Conservation (phyloP, 1,284 basidiomycete genomes). For the Crepidotus sp. region DNA sequence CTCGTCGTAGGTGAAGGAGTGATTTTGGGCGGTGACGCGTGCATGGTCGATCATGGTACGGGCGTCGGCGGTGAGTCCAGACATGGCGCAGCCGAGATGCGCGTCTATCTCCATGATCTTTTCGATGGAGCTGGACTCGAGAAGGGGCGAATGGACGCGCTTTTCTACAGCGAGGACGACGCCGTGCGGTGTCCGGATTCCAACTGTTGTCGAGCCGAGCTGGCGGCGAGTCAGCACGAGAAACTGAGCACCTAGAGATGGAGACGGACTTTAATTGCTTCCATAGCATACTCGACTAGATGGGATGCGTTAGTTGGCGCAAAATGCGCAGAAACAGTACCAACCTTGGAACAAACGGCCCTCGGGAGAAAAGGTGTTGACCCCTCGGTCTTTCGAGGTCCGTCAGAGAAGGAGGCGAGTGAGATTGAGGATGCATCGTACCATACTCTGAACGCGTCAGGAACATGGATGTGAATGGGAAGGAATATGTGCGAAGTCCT, state of each 20-base stretch:
- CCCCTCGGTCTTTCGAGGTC: conserved; percentile 74
- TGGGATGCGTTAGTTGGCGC: conserved; percentile 11
- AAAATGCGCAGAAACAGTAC: conserved; percentile 16
- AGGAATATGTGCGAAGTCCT: not conserved
- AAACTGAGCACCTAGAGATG: not conserved
- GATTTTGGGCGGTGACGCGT: conserved; percentile 93
- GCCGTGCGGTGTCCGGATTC: conserved; percentile 80
- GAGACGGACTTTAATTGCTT: conserved; percentile 81
- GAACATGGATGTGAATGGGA: conserved; percentile 53
- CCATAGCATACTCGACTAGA: conserved; percentile 97
- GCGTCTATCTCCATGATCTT: conserved; percentile 99
- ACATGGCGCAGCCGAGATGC: conserved; percentile 98
- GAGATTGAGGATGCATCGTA: conserved; percentile 25
- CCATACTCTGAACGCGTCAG: conserved; percentile 92
- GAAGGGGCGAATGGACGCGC: conserved; percentile 93
- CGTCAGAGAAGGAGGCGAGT: not conserved
- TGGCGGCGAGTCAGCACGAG: conserved; percentile 28
- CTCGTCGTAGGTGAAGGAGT: conserved; percentile 97
- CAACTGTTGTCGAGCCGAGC: conserved; percentile 97
- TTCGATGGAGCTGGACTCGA: conserved; percentile 94
- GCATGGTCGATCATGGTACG: conserved; percentile 99
- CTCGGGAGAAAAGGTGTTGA: conserved; percentile 98
- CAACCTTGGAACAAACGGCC: conserved; percentile 87
- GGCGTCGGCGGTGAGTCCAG: conserved; percentile 94
- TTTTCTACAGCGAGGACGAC: conserved; percentile 97